phyloP scores from a whole-genome alignment of 2,329 filamentous ascomycete species.

The Neospermospora avenae region DNA sequence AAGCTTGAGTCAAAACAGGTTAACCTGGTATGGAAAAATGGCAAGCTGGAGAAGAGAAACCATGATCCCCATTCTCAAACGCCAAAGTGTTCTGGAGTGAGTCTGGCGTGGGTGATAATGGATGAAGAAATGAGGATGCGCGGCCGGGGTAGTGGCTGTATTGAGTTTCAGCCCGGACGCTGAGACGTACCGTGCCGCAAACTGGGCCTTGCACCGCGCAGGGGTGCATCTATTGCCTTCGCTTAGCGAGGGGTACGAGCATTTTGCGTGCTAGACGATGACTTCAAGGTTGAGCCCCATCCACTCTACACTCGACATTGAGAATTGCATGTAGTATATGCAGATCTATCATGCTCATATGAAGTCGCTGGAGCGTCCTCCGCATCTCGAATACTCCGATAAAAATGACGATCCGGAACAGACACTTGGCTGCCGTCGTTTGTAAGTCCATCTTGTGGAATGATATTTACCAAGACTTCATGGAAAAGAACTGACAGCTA shows the following conservation, averaged over 20 bases:
- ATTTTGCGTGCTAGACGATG: neutral
- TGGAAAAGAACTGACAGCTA: neutral
- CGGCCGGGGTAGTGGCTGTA: constrained; percentile 6
- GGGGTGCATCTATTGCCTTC: neutral
- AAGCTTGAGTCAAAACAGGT: neutral
- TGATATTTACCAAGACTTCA: neutral
- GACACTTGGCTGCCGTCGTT: neutral
- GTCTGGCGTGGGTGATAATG: constrained; percentile 21
- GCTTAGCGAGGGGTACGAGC: constrained; percentile 6
- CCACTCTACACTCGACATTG: neutral
- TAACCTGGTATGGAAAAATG: constrained; percentile 11
- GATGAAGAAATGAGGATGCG: constrained; percentile 11
- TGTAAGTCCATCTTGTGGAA: neutral
- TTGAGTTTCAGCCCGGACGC: neutral
- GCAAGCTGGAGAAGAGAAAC: constrained; percentile 18
- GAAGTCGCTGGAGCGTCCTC: neutral
- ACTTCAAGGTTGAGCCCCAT: neutral
- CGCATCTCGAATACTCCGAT: neutral
- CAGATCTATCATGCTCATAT: neutral
- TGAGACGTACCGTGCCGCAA: neutral
- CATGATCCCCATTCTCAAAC: constrained; percentile 30
- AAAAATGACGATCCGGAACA: neutral
- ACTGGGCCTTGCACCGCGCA: neutral
- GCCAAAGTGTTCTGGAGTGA: constrained; percentile 22
- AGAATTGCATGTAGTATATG: constrained; percentile 6